These are phyloP conservation scores for Boletus tomentosulus DNA, from an alignment of 768 basidiomycete species.

Conservation along the genomic window DNA sequence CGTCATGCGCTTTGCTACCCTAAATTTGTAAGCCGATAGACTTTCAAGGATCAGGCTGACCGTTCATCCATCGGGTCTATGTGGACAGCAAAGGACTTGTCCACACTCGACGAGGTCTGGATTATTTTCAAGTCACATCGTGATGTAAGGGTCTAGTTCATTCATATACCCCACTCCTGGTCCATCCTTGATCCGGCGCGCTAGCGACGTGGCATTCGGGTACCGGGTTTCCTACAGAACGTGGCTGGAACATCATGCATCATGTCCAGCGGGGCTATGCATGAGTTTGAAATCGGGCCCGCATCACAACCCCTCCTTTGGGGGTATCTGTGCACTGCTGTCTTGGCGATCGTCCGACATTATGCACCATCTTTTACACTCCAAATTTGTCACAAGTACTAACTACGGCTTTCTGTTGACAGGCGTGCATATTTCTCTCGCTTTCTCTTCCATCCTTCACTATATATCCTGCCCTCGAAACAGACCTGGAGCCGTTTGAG, in stretches of 20 bases:
- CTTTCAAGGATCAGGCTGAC: constrained; percentile 10
- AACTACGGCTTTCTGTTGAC: constrained; percentile 13
- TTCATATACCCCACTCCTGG: not conserved
- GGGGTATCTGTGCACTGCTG: constrained; percentile 8
- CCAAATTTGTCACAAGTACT: constrained; percentile 15
- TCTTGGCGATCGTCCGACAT: constrained; percentile 15
- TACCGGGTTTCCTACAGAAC: not conserved
- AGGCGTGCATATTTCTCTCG: constrained; percentile 56
- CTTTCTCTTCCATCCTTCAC: constrained; percentile 45
- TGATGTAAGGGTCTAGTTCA: constrained; percentile 45
- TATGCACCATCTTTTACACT: not conserved
- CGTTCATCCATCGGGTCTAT: constrained; percentile 19
- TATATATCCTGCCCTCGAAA: constrained; percentile 54
- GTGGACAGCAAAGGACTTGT: constrained; percentile 44
- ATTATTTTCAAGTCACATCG: constrained; percentile 56
- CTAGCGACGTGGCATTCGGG: no score
- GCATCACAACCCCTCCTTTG: not conserved
- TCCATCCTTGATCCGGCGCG: not conserved
- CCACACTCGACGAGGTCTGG: constrained; percentile 42
- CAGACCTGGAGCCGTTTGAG: constrained; percentile 57
- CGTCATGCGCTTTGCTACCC: not conserved
- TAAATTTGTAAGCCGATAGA: constrained; percentile 4
- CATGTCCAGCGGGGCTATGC: not conserved
- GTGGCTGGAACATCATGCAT: not conserved
- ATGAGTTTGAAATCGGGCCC: constrained; percentile 13